phyloP scores from a whole-genome alignment of 176 grass and related monocot genomes.

The Avena insularis region DNA sequence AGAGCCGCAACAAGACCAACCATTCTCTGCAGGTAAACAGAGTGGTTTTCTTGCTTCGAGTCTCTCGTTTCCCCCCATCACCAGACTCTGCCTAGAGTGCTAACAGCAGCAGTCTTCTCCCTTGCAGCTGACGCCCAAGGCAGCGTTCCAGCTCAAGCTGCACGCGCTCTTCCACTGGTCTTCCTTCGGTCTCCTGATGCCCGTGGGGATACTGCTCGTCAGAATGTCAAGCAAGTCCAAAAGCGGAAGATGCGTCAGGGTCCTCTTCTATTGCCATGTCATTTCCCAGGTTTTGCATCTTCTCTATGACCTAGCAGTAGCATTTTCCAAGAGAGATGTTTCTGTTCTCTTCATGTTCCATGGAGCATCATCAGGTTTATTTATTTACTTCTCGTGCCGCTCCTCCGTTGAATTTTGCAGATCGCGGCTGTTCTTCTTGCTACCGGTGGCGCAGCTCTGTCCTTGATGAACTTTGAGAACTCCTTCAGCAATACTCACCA shows the following conservation, averaged over 20 bases:
- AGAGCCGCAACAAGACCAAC: conserved; percentile 44
- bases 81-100: neutral
- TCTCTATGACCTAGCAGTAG: neutral
- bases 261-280: conserved; percentile 85
- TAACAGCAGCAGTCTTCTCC: conserved; percentile 2
- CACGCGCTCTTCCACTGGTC: conserved; percentile 94
- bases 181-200: conserved; percentile 90
- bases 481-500: conserved; percentile 94
- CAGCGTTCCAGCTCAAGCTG: conserved; percentile 78
- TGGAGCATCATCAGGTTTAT: conserved; percentile 13
- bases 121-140: conserved; percentile 61
- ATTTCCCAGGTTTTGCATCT: conserved; percentile 66
- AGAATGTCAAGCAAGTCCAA: conserved; percentile 71
- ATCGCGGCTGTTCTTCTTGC: conserved; percentile 72
- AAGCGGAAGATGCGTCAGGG: conserved; percentile 46
- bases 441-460: conserved; percentile 73
- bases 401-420: conserved; percentile 49
- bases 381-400: conserved; percentile 9
- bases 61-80: neutral
- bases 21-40: conserved; percentile 62
- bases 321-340: neutral
- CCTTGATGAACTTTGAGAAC: conserved; percentile 88
- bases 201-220: conserved; percentile 77
- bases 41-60: neutral
- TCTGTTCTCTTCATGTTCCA: neutral